Evolutionary conservation across 805 yeast species (phyloP).

Genomic region (Yarrowia osloensis): DNA sequence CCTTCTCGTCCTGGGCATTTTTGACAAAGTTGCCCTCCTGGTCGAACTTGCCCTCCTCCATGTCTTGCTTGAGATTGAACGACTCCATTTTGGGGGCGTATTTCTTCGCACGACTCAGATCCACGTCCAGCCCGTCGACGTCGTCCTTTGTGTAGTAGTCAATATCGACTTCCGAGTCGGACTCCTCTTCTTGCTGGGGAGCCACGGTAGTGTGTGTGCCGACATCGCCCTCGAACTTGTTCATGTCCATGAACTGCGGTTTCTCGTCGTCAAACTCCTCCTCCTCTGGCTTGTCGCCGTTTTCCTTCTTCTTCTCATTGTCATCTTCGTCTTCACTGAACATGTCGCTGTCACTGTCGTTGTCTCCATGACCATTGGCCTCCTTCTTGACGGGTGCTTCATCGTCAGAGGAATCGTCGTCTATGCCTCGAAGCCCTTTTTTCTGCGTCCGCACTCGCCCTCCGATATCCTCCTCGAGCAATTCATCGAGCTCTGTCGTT

Average conservation of each 20-base stretch:
- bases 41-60: constrained; percentile 61
- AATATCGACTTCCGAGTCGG: constrained; percentile 39
- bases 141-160: constrained; percentile 37
- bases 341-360: constrained; percentile 43
- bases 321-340: constrained; percentile 36
- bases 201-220: constrained; percentile 31
- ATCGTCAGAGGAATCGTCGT: constrained; percentile 22
- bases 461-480: constrained; percentile 37
- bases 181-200: constrained; percentile 33
- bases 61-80: constrained; percentile 60
- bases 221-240: constrained; percentile 43
- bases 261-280: constrained; percentile 31
- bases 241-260: constrained; percentile 44
- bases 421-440: constrained; percentile 28
- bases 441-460: constrained; percentile 32
- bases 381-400: constrained; percentile 34
- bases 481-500: constrained; percentile 33
- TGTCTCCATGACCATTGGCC: constrained; percentile 43
- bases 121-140: constrained; percentile 35
- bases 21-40: constrained; percentile 59
- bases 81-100: constrained; percentile 56
- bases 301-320: constrained; percentile 37
- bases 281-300: neutral
- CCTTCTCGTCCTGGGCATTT: constrained; percentile 45
- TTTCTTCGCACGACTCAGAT: constrained; percentile 30